phyloP scores from a whole-genome alignment of 2,329 filamentous ascomycete species.

The Scortechinia acanthostroma region DNA sequence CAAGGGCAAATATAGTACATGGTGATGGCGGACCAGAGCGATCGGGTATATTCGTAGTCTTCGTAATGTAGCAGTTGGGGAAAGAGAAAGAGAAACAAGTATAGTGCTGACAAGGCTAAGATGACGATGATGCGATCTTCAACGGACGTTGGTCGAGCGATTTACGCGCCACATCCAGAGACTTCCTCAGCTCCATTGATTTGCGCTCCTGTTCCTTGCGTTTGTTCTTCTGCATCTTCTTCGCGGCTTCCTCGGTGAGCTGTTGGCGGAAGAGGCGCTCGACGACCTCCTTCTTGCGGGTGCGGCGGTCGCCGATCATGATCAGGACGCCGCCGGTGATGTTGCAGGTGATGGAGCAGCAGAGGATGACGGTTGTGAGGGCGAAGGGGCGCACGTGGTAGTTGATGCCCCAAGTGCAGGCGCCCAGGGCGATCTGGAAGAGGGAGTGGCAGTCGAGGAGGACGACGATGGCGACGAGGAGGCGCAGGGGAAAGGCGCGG shows the following conservation, averaged over 20 bases:
- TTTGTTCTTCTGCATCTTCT: slow-evolving; percentile 37
- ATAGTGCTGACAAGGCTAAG: too few species aligned
- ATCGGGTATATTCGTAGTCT: too few species aligned
- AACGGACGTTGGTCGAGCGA: too few species aligned
- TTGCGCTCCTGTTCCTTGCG: slow-evolving; percentile 16
- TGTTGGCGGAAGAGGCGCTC: slow-evolving; percentile 72
- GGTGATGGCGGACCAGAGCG: too few species aligned
- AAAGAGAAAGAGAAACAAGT: too few species aligned
- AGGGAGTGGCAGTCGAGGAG: slow-evolving; percentile 74
- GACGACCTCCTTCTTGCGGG: slow-evolving; percentile 79
- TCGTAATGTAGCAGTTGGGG: too few species aligned
- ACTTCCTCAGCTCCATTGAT: too few species aligned
- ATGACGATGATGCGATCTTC: too few species aligned
- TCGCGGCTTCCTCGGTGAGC: slow-evolving; percentile 53
- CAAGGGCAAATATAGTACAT: too few species aligned
- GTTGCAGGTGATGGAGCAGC: slow-evolving; percentile 72
- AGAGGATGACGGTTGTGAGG: slow-evolving; percentile 74
- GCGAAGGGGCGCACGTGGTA: slow-evolving; percentile 64
- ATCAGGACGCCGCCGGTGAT: slow-evolving; percentile 72
- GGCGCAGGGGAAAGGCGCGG: slow-evolving; percentile 67
- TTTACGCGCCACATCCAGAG: too few species aligned
- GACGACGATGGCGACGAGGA: slow-evolving; percentile 72
- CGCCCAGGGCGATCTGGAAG: slow-evolving; percentile 73
- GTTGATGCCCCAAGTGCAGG: slow-evolving; percentile 72
- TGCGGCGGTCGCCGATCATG: slow-evolving; percentile 66